Base-by-base conservation (phyloP, 176 grass and related monocot species). In the Aegilops sharonensis region DNA sequence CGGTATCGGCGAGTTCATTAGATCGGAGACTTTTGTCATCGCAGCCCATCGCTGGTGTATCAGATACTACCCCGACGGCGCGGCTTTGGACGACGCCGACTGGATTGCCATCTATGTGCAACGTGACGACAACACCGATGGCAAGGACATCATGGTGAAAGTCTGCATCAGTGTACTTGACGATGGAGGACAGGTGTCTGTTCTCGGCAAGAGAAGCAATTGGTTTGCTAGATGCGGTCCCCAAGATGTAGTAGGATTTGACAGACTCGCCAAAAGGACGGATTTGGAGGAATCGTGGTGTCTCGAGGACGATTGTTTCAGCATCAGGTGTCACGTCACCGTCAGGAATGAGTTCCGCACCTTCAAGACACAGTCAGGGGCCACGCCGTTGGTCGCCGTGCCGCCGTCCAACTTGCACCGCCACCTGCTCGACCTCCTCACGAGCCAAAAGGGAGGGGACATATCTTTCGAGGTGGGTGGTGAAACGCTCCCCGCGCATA, bases 401-500 rank as follows among this genome's bases (percentile, higher is more conserved):
- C n/a, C 39, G 70, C 39, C 39, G n/a, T 45, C 70, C n/a, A 73
- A 73, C 70, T 32, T 73, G 70, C 70, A 73, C 70, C 70, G 1
- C 2, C 70, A 73, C 36, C n/a, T 73, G n/a, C 70, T 73, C n/a
- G 36, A 45, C n/a, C 37, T 73, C 39, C 70, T 73, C 1, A 45
- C 11, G 11, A 45, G 39, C n/a, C 3, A 0, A 73, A 3, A 45
- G 5, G 70, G 70, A 45, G 5, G 2, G 0, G 39, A 45, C n/a
- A 7, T 73, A 4, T 45, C 70, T 45, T 73, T 73, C 5, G 11
- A 73, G 70, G 70, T 73, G n/a, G 70, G 39, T 13, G 39, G 71
- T 12, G 23, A 29, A 24, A 74, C 40, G 12, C 47, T 74, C 23
- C 40, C 40, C 0, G 13, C 71, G 3, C 71, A 27, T 27, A 27